Evolutionary conservation across 169 alveolate species (phyloP), one percentile per base, ranked within the genome.

Genomic region (Eimeria falciformis): DNA sequence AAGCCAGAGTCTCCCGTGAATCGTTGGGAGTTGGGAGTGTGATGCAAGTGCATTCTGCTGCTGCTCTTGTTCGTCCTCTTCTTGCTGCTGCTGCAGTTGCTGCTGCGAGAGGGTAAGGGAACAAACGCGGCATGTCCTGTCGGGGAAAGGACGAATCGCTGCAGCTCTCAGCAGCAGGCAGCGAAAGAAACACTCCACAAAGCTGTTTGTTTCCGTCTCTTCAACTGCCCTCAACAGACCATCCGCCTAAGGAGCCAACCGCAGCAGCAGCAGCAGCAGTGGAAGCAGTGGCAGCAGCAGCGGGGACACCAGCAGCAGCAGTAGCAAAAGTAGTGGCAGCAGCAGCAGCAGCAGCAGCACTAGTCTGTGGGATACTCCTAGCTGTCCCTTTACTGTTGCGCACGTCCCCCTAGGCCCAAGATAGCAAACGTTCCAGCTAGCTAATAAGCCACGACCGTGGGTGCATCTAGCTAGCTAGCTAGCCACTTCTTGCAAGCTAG

Each of bases 261-360:
- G 85, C 85, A 75, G 85, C 85, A 75, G 68, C 85, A 46, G 85
- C 65, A 75, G 68, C 68, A 75, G 85, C 85, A 75, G 33, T 33
- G 46, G 85, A 33, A 45, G 58, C 85, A 46, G n/a, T 50, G 43
- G 47, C 85, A 45, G 43, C 62, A 75, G 66, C 85, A 75, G 11
- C 85, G 40, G 40, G 4, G 2, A 2, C 40, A 33, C 18, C 65
- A 53, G 17, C 65, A 53, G 65, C 62, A 69, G 81, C 56, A 69
- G 81, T 33, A 71, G 82, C 82, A 33, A 37, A 47, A 23, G 56
- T 12, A 17, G 23, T 53, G 25, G 21, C 82, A 46, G 27, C 25
- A 14, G 82, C 2, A 3, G 17, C 21, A 37, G 29, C 40, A 33
- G 2, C 40, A 33, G 40, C 40, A 33, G 40, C 40, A 33, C 47